Conservation (phyloP, 768 basidiomycete species). For the Rhodocollybia butyracea region DNA sequence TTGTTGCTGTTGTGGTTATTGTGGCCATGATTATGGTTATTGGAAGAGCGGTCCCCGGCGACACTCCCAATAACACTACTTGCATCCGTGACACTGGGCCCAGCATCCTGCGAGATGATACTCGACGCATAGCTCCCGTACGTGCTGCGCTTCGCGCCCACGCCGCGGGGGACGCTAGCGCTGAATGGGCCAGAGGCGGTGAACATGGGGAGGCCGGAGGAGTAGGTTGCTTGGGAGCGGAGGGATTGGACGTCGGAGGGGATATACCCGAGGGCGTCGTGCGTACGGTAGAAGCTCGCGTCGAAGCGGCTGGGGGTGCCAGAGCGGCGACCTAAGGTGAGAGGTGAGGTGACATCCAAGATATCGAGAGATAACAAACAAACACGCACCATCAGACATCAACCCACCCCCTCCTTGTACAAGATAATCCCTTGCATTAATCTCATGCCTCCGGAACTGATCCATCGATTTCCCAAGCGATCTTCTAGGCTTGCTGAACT, state of each 20-base stretch:
- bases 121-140: slow-evolving; percentile 86
- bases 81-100: slow-evolving; percentile 55
- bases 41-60: neutral
- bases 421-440: slow-evolving; percentile 81
- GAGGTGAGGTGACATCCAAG: neutral
- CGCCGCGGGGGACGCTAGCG: slow-evolving; percentile 55
- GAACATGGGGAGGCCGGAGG: slow-evolving; percentile 88
- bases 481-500: slow-evolving; percentile 96
- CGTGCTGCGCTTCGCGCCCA: slow-evolving; percentile 69
- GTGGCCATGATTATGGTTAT: slow-evolving; percentile 26
- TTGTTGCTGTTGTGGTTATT: slow-evolving; percentile 40
- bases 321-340: slow-evolving; percentile 43
- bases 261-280: slow-evolving; percentile 91
- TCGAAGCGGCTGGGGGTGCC: slow-evolving; percentile 96
- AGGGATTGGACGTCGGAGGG: slow-evolving; percentile 95
- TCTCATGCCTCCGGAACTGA: slow-evolving; percentile 90
- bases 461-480: slow-evolving; percentile 88
- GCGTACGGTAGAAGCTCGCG: slow-evolving; percentile 91
- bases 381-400: slow-evolving; percentile 40
- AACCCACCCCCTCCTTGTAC: slow-evolving; percentile 31
- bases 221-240: slow-evolving; percentile 94
- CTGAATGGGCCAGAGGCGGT: slow-evolving; percentile 64
- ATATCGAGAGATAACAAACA: neutral
- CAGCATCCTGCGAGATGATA: slow-evolving; percentile 89
- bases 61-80: slow-evolving; percentile 54